phyloP scores from a whole-genome alignment of 768 basidiomycete species.

The Cyclocybe aegerita region DNA sequence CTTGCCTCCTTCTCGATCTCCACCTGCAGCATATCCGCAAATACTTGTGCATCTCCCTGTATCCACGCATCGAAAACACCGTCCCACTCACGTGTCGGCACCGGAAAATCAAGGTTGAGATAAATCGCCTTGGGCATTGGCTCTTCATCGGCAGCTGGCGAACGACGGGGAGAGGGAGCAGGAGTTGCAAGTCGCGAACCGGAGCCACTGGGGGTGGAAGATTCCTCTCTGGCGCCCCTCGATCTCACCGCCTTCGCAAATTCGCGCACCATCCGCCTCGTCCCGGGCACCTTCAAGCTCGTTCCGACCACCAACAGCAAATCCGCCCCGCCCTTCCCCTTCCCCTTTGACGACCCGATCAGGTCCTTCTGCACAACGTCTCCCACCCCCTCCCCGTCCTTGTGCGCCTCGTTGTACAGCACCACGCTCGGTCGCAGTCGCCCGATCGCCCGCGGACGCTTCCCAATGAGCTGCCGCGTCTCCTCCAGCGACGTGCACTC shows the following conservation, averaged over 20 bases:
- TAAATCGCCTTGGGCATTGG: slow-evolving; percentile 59
- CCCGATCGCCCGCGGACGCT: slow-evolving; percentile 79
- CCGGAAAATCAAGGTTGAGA: slow-evolving; percentile 85
- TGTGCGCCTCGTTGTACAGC: slow-evolving; percentile 86
- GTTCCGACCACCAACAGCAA: slow-evolving; percentile 88
- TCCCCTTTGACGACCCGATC: slow-evolving; percentile 65
- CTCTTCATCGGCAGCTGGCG: slow-evolving; percentile 46
- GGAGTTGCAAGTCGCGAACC: slow-evolving; percentile 34
- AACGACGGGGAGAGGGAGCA: slow-evolving; percentile 47
- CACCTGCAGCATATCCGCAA: slow-evolving; percentile 59
- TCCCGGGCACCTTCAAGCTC: slow-evolving; percentile 85
- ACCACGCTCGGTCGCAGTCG: slow-evolving; percentile 85
- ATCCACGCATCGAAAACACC: slow-evolving; percentile 90
- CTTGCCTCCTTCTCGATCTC: slow-evolving; percentile 57
- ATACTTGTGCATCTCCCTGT: slow-evolving; percentile 83
- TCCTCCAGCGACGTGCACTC: slow-evolving; percentile 70
- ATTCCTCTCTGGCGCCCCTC: slow-evolving; percentile 36
- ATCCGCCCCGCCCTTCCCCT: slow-evolving; percentile 75
- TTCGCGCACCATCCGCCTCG: slow-evolving; percentile 88
- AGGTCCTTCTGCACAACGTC: slow-evolving; percentile 81
- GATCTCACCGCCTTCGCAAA: slow-evolving; percentile 76
- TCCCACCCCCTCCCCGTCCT: slow-evolving; percentile 85
- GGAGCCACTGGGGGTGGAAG: slow-evolving; percentile 17
- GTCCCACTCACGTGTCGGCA: slow-evolving; percentile 84
- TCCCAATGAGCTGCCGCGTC: slow-evolving; percentile 71